Conservation (phyloP, 1,284 basidiomycete species). For the Tilletia setariae region DNA sequence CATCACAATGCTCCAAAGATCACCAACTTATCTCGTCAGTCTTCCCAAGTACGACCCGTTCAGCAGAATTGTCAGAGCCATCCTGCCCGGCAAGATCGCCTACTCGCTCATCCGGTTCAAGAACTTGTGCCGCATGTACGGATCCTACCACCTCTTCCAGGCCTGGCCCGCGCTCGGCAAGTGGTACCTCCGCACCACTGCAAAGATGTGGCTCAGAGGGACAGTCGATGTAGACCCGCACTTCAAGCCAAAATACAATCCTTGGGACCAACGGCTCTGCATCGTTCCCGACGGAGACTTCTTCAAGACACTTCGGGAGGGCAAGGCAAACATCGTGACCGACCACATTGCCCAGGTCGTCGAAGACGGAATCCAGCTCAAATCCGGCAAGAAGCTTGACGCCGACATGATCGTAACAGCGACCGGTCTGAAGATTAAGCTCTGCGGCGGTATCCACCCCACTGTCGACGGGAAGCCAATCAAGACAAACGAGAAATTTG, state of each 20-base stretch:
- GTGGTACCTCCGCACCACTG: constrained; percentile 30
- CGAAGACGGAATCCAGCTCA: constrained; percentile 39
- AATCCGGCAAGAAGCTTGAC: constrained; percentile 41
- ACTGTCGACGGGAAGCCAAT: constrained; percentile 42
- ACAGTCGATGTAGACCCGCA: constrained; percentile 51
- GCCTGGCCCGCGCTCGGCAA: constrained; percentile 41
- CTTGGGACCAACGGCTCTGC: constrained; percentile 54
- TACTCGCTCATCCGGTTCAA: constrained; percentile 30
- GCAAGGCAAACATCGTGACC: constrained; percentile 51
- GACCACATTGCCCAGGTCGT: constrained; percentile 49
- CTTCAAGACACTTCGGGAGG: constrained; percentile 42
- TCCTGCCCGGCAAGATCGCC: constrained; percentile 34
- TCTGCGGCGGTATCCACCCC: constrained; percentile 39
- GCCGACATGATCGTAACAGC: constrained; percentile 54
- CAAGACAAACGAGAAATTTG: constrained; percentile 29
- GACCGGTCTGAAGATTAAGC: constrained; percentile 48
- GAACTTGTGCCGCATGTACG: constrained; percentile 37
- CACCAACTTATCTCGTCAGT: constrained; percentile 47
- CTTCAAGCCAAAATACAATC: constrained; percentile 52
- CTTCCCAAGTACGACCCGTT: constrained; percentile 42
- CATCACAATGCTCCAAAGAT: constrained; percentile 53
- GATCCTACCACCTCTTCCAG: constrained; percentile 48
- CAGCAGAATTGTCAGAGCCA: constrained; percentile 36
- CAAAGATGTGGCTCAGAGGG: constrained; percentile 38
- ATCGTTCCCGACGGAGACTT: constrained; percentile 53